These are phyloP conservation scores for Calonectria hawksworthii DNA, from an alignment of 2,329 filamentous ascomycete genomes.

Conservation along the genomic window DNA sequence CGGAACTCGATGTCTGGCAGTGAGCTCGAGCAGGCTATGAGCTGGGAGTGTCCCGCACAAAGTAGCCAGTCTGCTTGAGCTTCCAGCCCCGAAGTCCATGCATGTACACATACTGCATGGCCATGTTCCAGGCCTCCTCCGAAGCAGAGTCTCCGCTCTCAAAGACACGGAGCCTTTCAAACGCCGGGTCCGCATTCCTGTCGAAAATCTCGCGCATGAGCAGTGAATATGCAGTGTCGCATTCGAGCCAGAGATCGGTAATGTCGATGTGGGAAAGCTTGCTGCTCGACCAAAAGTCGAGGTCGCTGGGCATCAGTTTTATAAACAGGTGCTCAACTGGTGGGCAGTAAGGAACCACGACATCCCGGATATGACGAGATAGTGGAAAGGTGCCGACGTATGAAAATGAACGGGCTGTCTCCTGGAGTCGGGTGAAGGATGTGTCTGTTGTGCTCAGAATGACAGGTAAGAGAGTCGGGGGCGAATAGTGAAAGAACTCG, in stretches of 20 bases:
- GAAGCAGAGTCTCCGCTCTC: slow-evolving; percentile 65
- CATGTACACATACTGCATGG: slow-evolving; percentile 56
- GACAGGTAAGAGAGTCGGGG: slow-evolving; percentile 72
- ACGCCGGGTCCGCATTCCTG: slow-evolving; percentile 46
- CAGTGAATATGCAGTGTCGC: slow-evolving; percentile 63
- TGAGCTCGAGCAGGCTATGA: slow-evolving; percentile 3
- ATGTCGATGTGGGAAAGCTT: slow-evolving; percentile 56
- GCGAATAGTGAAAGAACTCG: slow-evolving; percentile 76
- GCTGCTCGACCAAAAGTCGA: slow-evolving; percentile 54
- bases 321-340: slow-evolving; percentile 67
- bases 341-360: slow-evolving; percentile 62
- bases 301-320: slow-evolving; percentile 60
- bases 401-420: slow-evolving; percentile 62
- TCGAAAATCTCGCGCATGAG: slow-evolving; percentile 59
- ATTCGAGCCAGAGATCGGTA: slow-evolving; percentile 67
- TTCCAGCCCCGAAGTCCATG: slow-evolving; percentile 57
- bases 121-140: slow-evolving; percentile 61
- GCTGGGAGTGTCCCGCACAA: slow-evolving; percentile 48
- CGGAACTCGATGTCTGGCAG: not conserved
- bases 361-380: slow-evolving; percentile 68
- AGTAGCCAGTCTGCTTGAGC: slow-evolving; percentile 60
- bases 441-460: slow-evolving; percentile 60
- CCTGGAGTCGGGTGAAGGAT: slow-evolving; percentile 52
- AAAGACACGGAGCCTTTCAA: slow-evolving; percentile 60
- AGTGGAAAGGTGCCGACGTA: slow-evolving; percentile 80